Percentiles rank a stretch among this genome's conserved stretches.
Evolutionary conservation across 2,329 filamentous ascomycete genomes (phyloP).

Genomic region (Ilyonectria robusta): DNA sequence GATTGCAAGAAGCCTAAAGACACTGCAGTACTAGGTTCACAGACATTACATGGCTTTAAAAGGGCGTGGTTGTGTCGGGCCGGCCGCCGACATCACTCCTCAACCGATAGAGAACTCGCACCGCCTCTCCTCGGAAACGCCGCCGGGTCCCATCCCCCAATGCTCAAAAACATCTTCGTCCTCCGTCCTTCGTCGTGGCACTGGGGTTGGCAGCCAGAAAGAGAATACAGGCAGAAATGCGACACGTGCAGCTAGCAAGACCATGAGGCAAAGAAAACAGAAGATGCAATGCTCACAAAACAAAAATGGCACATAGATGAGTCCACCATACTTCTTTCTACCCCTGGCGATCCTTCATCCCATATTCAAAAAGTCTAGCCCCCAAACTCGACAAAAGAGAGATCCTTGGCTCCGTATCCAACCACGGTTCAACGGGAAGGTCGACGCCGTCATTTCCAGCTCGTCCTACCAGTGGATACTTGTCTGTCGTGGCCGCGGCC

Average conservation of each 20-base stretch:
- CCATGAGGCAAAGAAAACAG: neutral
- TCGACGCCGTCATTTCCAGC: conserved; percentile 27
- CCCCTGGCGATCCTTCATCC: conserved; percentile 35
- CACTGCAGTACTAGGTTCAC: conserved; percentile 45
- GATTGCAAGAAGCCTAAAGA: conserved; percentile 34
- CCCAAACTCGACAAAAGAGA: conserved; percentile 41
- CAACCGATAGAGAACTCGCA: conserved; percentile 34
- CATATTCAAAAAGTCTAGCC: conserved; percentile 41
- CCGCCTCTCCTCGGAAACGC: conserved; percentile 33
- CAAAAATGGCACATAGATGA: conserved; percentile 35
- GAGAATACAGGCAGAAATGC: conserved; percentile 8
- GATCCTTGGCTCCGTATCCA: conserved; percentile 32
- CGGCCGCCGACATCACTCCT: conserved; percentile 30
- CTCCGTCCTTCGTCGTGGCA: neutral
- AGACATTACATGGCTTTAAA: conserved; percentile 44
- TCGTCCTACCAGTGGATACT: conserved; percentile 28
- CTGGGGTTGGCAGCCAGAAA: neutral
- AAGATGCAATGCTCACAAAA: conserved; percentile 31
- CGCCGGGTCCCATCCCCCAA: conserved; percentile 3
- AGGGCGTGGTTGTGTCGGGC: conserved; percentile 28
- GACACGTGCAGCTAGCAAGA: conserved; percentile 5
- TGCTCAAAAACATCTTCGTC: neutral
- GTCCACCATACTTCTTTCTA: conserved; percentile 35
- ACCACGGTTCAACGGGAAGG: conserved; percentile 9
- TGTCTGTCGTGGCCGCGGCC: conserved; percentile 39